phyloP scores from a whole-genome alignment of 257 asterid genomes.

The Solanum etuberosum region DNA sequence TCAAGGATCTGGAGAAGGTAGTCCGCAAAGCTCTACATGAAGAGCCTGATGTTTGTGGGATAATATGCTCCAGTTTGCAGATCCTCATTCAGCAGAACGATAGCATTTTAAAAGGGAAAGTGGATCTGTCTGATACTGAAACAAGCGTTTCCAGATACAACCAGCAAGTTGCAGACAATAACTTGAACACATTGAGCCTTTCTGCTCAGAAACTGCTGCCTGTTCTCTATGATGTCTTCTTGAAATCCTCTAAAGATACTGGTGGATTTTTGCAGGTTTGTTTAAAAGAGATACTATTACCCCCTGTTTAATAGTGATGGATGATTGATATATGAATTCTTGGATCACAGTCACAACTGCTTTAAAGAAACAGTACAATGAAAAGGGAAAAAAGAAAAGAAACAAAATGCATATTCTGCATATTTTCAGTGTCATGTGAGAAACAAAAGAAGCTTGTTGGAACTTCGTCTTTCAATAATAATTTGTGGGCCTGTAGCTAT shows the following conservation, averaged over 20 bases:
- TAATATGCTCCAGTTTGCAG: slow-evolving; percentile 79
- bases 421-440: neutral
- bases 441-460: neutral
- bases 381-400: neutral
- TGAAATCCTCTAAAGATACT: slow-evolving; percentile 51
- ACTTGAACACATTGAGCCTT: slow-evolving; percentile 53
- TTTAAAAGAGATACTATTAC: neutral
- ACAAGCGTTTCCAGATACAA: slow-evolving; percentile 39
- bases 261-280: slow-evolving; percentile 63
- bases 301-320: neutral
- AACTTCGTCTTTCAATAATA: neutral
- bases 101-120: slow-evolving; percentile 44
- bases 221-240: slow-evolving; percentile 44
- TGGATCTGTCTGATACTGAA: slow-evolving; percentile 20
- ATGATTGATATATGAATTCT: neutral
- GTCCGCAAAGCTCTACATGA: slow-evolving; percentile 53
- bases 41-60: slow-evolving; percentile 59
- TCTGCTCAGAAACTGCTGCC: slow-evolving; percentile 43
- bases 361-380: neutral
- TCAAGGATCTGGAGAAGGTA: slow-evolving; percentile 45
- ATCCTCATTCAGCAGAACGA: slow-evolving; percentile 77
- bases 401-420: neutral
- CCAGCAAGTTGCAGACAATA: slow-evolving; percentile 43
- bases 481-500: neutral
- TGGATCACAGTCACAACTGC: neutral